Percentiles rank a stretch among this genome's conserved stretches.
Evolutionary conservation across 2,329 filamentous ascomycete genomes (phyloP).

Genomic region (Tolypocladium amazonense): DNA sequence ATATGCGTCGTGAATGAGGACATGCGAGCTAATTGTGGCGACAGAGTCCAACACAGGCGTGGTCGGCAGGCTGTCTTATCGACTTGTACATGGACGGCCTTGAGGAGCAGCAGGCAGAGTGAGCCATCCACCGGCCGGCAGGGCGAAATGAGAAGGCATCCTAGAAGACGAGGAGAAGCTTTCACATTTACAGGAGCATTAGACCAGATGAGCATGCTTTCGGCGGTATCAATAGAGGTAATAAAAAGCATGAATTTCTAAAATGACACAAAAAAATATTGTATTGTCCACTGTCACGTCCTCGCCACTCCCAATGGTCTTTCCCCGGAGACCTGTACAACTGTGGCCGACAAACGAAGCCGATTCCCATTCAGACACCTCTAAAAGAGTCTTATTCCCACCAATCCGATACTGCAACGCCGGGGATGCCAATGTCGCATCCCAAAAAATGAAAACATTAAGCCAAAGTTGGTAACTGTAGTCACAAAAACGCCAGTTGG

Average conservation of each 20-base stretch:
- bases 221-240: background rate
- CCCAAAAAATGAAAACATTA: background rate
- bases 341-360: background rate
- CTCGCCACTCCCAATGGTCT: background rate
- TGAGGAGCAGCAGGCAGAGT: slow-evolving; percentile 32
- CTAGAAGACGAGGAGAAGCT: background rate
- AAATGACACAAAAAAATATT: background rate
- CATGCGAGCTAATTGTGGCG: slow-evolving; percentile 4
- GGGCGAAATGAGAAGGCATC: background rate
- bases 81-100: slow-evolving; percentile 91
- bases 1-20: background rate
- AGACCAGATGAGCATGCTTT: background rate
- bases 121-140: background rate
- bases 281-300: background rate
- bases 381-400: background rate
- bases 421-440: background rate
- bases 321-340: background rate
- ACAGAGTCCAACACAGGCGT: slow-evolving; percentile 87
- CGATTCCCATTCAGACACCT: background rate
- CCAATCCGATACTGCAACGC: background rate
- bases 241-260: background rate
- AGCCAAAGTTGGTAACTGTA: background rate
- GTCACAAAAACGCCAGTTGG: background rate
- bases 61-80: slow-evolving; percentile 90
- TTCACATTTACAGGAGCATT: background rate